Percentiles rank a stretch among this genome's conserved stretches.
phyloP scores from a whole-genome alignment of 306 rosid genomes.

The Urtica urens region DNA sequence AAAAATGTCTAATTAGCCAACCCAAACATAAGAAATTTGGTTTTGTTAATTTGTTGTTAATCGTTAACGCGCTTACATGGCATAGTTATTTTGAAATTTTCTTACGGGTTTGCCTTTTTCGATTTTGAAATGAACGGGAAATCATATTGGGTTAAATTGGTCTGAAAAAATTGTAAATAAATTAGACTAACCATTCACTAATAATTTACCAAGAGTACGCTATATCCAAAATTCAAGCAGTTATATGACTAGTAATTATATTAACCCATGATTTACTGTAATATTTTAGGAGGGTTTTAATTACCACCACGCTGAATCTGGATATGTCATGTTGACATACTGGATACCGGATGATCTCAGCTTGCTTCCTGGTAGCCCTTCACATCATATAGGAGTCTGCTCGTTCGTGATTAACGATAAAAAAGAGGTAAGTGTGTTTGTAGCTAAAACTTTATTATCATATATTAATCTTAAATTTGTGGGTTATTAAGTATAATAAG shows the following conservation, averaged over 20 bases:
- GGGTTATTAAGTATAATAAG: too few species aligned
- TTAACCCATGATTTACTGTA: background rate
- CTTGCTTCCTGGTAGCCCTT: slow-evolving; percentile 37
- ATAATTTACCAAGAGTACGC: too few species aligned
- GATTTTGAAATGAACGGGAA: too few species aligned
- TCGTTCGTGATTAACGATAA: slow-evolving; percentile 35
- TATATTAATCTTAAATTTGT: background rate
- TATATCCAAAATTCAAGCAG: too few species aligned
- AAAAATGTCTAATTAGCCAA: too few species aligned
- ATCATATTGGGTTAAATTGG: too few species aligned
- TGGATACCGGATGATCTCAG: slow-evolving; percentile 32
- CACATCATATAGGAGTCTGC: slow-evolving; percentile 34
- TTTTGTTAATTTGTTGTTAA: background rate
- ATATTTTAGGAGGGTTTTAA: slow-evolving; percentile 35
- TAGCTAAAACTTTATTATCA: background rate
- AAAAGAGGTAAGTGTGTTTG: slow-evolving; percentile 19
- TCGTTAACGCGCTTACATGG: background rate
- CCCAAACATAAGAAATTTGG: background rate
- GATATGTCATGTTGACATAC: slow-evolving; percentile 31
- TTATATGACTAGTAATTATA: too few species aligned
- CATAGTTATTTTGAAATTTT: background rate
- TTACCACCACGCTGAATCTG: slow-evolving; percentile 38
- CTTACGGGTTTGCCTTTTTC: too few species aligned
- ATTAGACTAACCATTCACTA: too few species aligned
- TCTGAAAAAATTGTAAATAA: too few species aligned